phyloP scores from a whole-genome alignment of 2,329 filamentous ascomycete species.

The Aureobasidium subglaciale region DNA sequence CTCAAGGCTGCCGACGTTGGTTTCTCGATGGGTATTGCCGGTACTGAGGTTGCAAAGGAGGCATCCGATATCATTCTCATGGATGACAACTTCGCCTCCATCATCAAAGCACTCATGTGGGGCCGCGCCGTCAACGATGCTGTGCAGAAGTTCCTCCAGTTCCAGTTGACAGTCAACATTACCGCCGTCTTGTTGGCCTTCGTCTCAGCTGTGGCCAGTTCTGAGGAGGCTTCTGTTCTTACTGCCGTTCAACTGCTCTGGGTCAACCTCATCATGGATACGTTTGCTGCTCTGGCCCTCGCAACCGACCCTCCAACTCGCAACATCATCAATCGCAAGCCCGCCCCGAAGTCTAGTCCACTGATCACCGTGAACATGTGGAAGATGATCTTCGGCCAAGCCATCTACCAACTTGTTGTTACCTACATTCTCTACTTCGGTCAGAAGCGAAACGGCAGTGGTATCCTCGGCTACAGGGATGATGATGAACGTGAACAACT shows the following conservation, averaged over 20 bases:
- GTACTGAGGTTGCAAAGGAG: slow-evolving; percentile 58
- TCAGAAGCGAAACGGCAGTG: slow-evolving; percentile 33
- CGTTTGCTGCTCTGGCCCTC: slow-evolving; percentile 79
- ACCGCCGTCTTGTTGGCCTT: slow-evolving; percentile 85
- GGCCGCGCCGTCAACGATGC: slow-evolving; percentile 52
- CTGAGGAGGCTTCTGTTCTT: slow-evolving; percentile 64
- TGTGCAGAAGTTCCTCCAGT: slow-evolving; percentile 53
- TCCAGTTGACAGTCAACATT: slow-evolving; percentile 82
- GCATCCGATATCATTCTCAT: slow-evolving; percentile 56
- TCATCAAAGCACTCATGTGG: slow-evolving; percentile 57
- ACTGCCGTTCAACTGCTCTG: slow-evolving; percentile 88
- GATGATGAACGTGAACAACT: slow-evolving; percentile 46
- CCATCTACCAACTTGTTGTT: slow-evolving; percentile 74
- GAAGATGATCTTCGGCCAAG: slow-evolving; percentile 98
- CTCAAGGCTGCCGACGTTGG: slow-evolving; percentile 60
- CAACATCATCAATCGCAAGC: slow-evolving; percentile 72
- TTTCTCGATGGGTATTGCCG: slow-evolving; percentile 61
- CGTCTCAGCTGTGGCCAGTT: slow-evolving; percentile 71
- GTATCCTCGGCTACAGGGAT: slow-evolving; percentile 53
- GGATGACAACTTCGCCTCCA: slow-evolving; percentile 57
- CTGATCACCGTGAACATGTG: slow-evolving; percentile 90
- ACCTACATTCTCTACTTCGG: slow-evolving; percentile 81
- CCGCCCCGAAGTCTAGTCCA: slow-evolving; percentile 64
- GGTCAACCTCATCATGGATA: slow-evolving; percentile 98
- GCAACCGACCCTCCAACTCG: slow-evolving; percentile 85